Percentiles rank a stretch among this genome's conserved stretches.
phyloP scores from a whole-genome alignment of 345 rosid genomes.

The Murraya paniculata region DNA sequence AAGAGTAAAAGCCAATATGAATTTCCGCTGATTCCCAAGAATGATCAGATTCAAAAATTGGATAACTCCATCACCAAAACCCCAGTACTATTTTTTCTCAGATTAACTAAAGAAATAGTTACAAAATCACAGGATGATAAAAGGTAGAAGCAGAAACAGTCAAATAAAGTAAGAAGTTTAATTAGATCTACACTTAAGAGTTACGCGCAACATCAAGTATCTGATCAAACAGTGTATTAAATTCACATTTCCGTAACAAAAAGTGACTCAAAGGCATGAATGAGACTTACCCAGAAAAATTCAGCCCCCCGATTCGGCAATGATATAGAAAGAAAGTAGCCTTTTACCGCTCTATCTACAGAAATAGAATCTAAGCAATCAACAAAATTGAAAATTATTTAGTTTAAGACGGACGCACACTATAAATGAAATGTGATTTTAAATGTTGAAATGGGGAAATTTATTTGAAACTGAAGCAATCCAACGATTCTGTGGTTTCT shows the following conservation, averaged over 20 bases:
- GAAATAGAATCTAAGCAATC: neutral
- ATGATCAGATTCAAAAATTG: neutral
- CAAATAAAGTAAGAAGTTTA: neutral
- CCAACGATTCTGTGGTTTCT: neutral
- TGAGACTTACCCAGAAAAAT: neutral
- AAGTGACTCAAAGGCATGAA: neutral
- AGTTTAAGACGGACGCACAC: no score
- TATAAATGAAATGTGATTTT: neutral
- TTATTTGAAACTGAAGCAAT: neutral
- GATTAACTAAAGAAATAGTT: neutral
- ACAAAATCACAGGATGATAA: neutral
- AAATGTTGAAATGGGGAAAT: neutral
- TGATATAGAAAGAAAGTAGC: neutral
- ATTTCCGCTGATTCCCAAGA: neutral
- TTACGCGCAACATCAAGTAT: neutral
- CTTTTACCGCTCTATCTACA: neutral
- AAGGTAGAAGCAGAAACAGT: neutral
- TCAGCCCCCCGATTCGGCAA: neutral
- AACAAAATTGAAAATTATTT: neutral
- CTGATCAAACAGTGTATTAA: neutral
- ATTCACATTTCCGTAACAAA: neutral
- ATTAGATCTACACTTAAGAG: slow-evolving; percentile 6
- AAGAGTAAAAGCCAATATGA: neutral
- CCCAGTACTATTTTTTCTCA: neutral
- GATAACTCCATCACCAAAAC: neutral